phyloP scores from a whole-genome alignment of 345 rosid genomes.

The Gynandropsis gynandra region DNA sequence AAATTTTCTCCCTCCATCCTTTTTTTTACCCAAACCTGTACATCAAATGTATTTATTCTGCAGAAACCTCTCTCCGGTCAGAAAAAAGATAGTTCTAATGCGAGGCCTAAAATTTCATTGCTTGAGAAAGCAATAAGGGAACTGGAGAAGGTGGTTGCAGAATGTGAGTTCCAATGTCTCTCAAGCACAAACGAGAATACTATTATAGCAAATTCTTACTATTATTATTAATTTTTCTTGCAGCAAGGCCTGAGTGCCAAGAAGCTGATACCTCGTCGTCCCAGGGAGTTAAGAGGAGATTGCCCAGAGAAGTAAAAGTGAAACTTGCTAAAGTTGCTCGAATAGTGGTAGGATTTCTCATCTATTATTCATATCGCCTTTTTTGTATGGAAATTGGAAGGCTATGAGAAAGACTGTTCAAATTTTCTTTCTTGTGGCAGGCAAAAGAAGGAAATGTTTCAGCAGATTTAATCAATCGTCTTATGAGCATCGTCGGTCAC shows the following conservation, averaged over 20 bases:
- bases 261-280: slow-evolving; percentile 62
- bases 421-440: slow-evolving; percentile 32
- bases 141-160: slow-evolving; percentile 79
- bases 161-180: slow-evolving; percentile 50
- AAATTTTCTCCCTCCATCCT: background rate
- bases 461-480: slow-evolving; percentile 71
- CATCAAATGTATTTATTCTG: slow-evolving; percentile 7
- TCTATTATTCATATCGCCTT: slow-evolving; percentile 1
- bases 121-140: slow-evolving; percentile 91
- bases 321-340: slow-evolving; percentile 82
- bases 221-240: slow-evolving; percentile 9
- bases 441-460: slow-evolving; percentile 76
- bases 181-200: slow-evolving; percentile 10
- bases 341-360: slow-evolving; percentile 45
- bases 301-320: slow-evolving; percentile 67
- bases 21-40: background rate
- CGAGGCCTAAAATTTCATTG: slow-evolving; percentile 50
- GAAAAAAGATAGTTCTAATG: slow-evolving; percentile 54
- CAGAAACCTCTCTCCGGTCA: slow-evolving; percentile 42
- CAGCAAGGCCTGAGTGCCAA: slow-evolving; percentile 89
- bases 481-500: slow-evolving; percentile 87
- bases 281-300: slow-evolving; percentile 69
- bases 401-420: slow-evolving; percentile 4
- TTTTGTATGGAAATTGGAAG: slow-evolving; percentile 2
- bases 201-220: slow-evolving; percentile 9